Percentiles rank a stretch among this genome's conserved stretches.
Evolutionary conservation across 2,329 filamentous ascomycete genomes (phyloP).

Genomic region (Stagonosporopsis cucurbitacearum): DNA sequence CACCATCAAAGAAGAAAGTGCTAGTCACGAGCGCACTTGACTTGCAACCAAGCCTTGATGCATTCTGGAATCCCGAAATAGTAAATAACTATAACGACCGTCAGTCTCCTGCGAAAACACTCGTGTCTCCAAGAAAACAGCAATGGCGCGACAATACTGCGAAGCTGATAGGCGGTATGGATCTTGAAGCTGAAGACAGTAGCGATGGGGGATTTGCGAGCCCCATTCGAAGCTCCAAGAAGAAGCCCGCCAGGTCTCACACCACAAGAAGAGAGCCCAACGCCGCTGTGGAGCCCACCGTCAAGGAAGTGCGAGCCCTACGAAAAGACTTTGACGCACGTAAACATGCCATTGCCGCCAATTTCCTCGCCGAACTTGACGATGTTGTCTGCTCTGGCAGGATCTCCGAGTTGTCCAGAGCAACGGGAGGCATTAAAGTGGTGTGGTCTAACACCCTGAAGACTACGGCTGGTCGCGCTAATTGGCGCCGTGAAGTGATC

Average conservation of each 20-base stretch:
- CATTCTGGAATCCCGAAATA: constrained; percentile 47
- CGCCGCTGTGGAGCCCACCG: constrained; percentile 13
- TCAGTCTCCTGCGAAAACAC: constrained; percentile 45
- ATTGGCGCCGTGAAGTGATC: constrained; percentile 56
- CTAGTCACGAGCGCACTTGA: constrained; percentile 38
- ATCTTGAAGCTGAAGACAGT: constrained; percentile 30
- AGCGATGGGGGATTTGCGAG: constrained; percentile 29
- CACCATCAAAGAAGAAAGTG: constrained; percentile 46
- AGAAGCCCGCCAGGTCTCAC: constrained; percentile 2
- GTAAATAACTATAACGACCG: constrained; percentile 48
- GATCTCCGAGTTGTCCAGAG: constrained; percentile 63
- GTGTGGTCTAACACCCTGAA: constrained; percentile 80
- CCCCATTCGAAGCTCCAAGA: constrained; percentile 32
- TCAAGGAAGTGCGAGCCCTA: constrained; percentile 37
- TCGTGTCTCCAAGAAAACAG: constrained; percentile 46
- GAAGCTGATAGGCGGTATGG: constrained; percentile 35
- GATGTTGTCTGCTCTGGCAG: constrained; percentile 65
- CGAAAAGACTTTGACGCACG: constrained; percentile 65
- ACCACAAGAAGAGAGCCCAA: constrained; percentile 17
- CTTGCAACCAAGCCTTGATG: constrained; percentile 46
- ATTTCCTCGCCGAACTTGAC: constrained; percentile 75
- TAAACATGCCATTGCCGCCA: constrained; percentile 68
- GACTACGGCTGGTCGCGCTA: constrained; percentile 72
- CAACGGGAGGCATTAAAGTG: constrained; percentile 74
- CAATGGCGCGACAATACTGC: constrained; percentile 41